A percentile compares a stretch with the other conserved stretches of the same genome.
Evolutionary conservation across 1,139 yeast species (phyloP).

Genomic region (Suhomyces terraborum): DNA sequence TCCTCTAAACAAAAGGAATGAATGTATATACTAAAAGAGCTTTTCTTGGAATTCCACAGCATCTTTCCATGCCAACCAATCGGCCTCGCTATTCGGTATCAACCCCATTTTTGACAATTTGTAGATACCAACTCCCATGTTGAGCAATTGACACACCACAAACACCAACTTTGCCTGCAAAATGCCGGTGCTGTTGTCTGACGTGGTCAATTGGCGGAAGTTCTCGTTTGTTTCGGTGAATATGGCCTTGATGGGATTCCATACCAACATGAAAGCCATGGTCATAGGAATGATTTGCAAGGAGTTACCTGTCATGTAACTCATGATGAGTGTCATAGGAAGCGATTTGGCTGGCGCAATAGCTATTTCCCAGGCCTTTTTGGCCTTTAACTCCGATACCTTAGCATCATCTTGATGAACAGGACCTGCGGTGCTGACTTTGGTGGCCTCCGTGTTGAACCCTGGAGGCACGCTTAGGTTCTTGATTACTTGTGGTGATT

Average conservation of each 20-base stretch:
- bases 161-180: constrained; percentile 37
- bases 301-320: constrained; percentile 91
- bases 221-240: constrained; percentile 51
- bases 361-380: constrained; percentile 88
- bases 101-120: constrained; percentile 88
- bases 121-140: constrained; percentile 78
- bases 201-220: constrained; percentile 41
- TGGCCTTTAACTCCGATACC: constrained; percentile 47
- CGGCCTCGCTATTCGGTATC: constrained; percentile 82
- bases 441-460: constrained; percentile 12
- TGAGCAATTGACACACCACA: constrained; percentile 61
- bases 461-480: constrained; percentile 17
- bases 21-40: background rate
- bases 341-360: constrained; percentile 79
- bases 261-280: constrained; percentile 83
- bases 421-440: constrained; percentile 7
- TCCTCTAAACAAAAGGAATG: constrained; percentile 2
- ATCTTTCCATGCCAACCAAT: constrained; percentile 88
- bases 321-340: constrained; percentile 89
- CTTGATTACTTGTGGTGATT: constrained; percentile 12
- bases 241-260: constrained; percentile 76
- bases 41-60: constrained; percentile 36
- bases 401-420: constrained; percentile 16
- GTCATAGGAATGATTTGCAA: constrained; percentile 88
- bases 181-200: constrained; percentile 45